A percentile compares a stretch with the other conserved stretches of the same genome.
phyloP scores from a whole-genome alignment of 2,329 filamentous ascomycete genomes.

The Arthrobotrys entomopaga region DNA sequence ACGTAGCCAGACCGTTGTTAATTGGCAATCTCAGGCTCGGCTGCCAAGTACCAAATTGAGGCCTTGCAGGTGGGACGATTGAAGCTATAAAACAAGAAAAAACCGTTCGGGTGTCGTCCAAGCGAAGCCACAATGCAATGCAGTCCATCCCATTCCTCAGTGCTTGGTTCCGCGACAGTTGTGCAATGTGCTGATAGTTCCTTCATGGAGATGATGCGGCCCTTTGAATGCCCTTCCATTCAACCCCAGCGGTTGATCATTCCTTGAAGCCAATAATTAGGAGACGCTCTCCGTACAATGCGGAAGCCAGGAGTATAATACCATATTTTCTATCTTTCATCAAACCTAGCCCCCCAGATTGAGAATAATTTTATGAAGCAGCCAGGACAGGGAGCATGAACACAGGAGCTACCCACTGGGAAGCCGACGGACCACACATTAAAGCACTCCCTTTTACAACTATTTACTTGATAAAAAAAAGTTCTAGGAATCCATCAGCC shows the following conservation, averaged over 20 bases:
- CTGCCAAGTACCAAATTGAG: constrained; percentile 9
- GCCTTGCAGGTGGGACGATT: constrained; percentile 8
- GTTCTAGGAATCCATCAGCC: constrained; percentile 13
- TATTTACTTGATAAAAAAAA: constrained; percentile 20
- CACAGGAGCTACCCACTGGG: constrained; percentile 30
- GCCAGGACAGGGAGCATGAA: constrained; percentile 43
- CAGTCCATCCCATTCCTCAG: constrained; percentile 17
- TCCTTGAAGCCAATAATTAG: constrained; percentile 44
- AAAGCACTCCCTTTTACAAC: constrained; percentile 25
- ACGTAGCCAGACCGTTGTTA: too few species aligned
- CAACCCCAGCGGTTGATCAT: constrained; percentile 32
- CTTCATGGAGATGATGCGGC: constrained; percentile 12
- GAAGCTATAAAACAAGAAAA: constrained; percentile 29
- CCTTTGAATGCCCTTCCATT: constrained; percentile 19
- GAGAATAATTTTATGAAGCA: background rate
- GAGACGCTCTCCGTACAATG: constrained; percentile 17
- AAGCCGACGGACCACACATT: constrained; percentile 9
- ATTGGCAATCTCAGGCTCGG: constrained; percentile 2
- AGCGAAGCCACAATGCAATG: constrained; percentile 22
- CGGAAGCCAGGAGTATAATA: constrained; percentile 44
- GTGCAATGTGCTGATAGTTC: constrained; percentile 25
- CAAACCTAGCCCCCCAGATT: constrained; percentile 4
- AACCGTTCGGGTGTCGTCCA: constrained; percentile 26
- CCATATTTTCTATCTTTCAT: constrained; percentile 14
- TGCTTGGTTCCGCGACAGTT: background rate